These are phyloP conservation scores for Tolypocladium cylindrosporum DNA, from an alignment of 2,329 filamentous ascomycete species.

Conservation along the genomic window DNA sequence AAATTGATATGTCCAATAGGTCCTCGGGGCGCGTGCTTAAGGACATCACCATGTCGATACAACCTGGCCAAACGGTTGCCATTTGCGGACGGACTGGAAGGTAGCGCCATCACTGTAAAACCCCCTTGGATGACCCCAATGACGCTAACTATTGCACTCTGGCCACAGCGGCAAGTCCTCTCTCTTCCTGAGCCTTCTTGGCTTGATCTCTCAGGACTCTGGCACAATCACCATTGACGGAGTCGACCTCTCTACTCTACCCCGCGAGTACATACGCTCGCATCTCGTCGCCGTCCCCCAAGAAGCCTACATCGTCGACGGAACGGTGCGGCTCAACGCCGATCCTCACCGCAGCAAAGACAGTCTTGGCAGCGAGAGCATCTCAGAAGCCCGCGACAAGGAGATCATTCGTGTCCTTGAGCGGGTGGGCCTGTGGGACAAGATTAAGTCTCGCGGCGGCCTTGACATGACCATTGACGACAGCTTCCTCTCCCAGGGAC, in stretches of 20 bases:
- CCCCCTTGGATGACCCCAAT: neutral
- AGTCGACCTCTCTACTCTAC: conserved; percentile 28
- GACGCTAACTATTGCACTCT: neutral
- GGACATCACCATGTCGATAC: neutral
- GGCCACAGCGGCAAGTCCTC: conserved; percentile 37
- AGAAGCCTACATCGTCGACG: conserved; percentile 36
- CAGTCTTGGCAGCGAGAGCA: neutral
- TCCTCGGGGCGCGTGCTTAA: neutral
- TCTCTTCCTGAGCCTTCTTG: conserved; percentile 33
- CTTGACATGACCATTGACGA: conserved; percentile 23
- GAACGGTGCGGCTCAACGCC: conserved; percentile 35
- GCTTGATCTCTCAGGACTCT: conserved; percentile 31
- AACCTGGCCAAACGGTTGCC: neutral
- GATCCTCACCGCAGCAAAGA: conserved; percentile 23
- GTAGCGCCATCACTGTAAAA: neutral
- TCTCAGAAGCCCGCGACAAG: conserved; percentile 16
- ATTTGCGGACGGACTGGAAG: neutral
- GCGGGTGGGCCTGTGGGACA: conserved; percentile 30
- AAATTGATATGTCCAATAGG: neutral
- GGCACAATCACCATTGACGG: conserved; percentile 32
- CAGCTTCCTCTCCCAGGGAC: conserved; percentile 30
- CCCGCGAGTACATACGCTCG: conserved; percentile 30
- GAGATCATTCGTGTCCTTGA: conserved; percentile 28
- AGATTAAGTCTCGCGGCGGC: conserved; percentile 25
- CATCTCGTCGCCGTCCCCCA: conserved; percentile 37